Evolutionary conservation across 352 stramenopile genomes (phyloP).

Genomic region (Globisporangium parvum): DNA sequence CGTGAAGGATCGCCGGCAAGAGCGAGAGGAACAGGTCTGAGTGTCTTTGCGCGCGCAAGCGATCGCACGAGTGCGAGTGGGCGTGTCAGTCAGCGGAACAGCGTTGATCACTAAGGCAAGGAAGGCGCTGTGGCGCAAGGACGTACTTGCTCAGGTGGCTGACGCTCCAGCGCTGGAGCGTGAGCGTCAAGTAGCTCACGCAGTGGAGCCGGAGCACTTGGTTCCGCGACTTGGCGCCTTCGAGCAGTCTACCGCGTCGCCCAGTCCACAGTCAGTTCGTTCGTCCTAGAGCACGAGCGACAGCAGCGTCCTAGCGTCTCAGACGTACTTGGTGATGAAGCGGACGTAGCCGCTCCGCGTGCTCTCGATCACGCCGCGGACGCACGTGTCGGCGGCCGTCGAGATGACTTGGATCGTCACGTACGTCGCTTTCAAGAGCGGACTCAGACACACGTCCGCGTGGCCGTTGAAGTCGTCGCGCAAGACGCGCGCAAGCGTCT

Average conservation of each 20-base stretch:
- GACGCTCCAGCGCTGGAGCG: conserved; percentile 53
- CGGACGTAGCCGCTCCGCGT: conserved; percentile 66
- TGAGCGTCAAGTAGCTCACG: conserved; percentile 73
- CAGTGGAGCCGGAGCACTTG: conserved; percentile 70
- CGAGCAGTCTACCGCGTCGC: conserved; percentile 43
- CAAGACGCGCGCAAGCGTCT: conserved; percentile 48
- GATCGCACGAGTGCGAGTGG: no score
- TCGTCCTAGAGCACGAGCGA: background rate
- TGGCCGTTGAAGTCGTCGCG: conserved; percentile 72
- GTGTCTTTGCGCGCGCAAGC: conserved; percentile 23
- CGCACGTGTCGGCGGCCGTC: conserved; percentile 60
- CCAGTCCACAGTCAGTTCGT: background rate
- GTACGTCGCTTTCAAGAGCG: conserved; percentile 79
- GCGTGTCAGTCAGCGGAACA: background rate
- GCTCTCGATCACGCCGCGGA: conserved; percentile 72
- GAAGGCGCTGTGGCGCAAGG: no score
- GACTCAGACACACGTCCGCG: conserved; percentile 64
- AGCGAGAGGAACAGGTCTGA: conserved; percentile 51
- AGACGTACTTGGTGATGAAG: conserved; percentile 66
- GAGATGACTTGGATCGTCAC: conserved; percentile 86
- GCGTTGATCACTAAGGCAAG: background rate
- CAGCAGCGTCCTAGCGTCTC: background rate
- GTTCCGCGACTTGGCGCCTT: conserved; percentile 68
- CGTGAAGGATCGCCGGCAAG: conserved; percentile 51
- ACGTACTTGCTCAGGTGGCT: conserved; percentile 70